These are phyloP conservation scores for Polytolypa hystricis DNA, from an alignment of 2,329 filamentous ascomycete genomes.

Conservation along the genomic window DNA sequence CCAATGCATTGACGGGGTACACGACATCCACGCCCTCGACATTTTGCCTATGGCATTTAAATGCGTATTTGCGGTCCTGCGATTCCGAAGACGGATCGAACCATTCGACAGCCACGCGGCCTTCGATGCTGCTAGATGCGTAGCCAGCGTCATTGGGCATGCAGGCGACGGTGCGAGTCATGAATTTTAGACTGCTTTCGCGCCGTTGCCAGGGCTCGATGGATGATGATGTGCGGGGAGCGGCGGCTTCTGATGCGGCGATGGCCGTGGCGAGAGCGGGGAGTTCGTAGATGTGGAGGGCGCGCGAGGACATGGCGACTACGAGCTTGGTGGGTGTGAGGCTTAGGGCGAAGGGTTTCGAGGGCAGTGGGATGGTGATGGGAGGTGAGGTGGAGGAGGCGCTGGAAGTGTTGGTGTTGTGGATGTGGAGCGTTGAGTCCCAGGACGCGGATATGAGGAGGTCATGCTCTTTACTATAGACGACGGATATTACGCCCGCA, in stretches of 20 bases:
- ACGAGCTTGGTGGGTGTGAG: constrained; percentile 75
- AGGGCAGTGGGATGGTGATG: constrained; percentile 61
- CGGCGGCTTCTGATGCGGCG: constrained; percentile 35
- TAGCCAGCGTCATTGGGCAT: constrained; percentile 97
- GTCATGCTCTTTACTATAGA: constrained; percentile 65
- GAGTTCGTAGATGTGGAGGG: constrained; percentile 92
- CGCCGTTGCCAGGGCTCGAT: constrained; percentile 83
- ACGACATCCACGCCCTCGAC: constrained; percentile 63
- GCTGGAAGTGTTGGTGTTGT: constrained; percentile 49
- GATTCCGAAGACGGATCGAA: constrained; percentile 83
- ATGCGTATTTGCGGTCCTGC: constrained; percentile 90
- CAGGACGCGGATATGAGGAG: constrained; percentile 84
- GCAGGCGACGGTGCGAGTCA: constrained; percentile 83
- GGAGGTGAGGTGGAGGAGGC: constrained; percentile 25
- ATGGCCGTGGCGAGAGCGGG: constrained; percentile 48
- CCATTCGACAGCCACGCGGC: constrained; percentile 93
- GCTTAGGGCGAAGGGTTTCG: constrained; percentile 79
- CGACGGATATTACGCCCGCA: constrained; percentile 69
- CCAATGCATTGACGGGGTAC: constrained; percentile 80
- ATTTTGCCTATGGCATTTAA: constrained; percentile 90
- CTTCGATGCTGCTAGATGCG: constrained; percentile 84
- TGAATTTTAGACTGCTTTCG: constrained; percentile 90
- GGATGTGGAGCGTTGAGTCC: constrained; percentile 83
- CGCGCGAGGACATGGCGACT: constrained; percentile 86
- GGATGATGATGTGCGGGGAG: constrained; percentile 33